Base-by-base conservation (phyloP, 208 protist species). In the Leishmania braziliensis region DNA sequence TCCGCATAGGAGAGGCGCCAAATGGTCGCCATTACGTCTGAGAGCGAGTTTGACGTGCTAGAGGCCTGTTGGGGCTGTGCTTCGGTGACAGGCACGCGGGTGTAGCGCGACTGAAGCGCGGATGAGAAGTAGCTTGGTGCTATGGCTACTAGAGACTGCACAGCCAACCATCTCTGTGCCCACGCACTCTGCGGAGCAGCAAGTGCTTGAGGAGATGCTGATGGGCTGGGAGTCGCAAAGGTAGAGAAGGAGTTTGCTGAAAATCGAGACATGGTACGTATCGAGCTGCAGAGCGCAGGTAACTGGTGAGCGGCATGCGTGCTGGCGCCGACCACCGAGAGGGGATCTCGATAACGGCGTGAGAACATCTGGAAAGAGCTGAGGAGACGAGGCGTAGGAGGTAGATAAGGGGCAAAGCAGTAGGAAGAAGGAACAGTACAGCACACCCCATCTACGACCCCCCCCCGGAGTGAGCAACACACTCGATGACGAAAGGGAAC, bases 41-140 rank as follows among this genome's bases (percentile, higher is more conserved):
- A 75, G 9, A 69, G 39, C 16, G 73, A 46, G 29, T 18, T 56
- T 29, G 73, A 26, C 36, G 70, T 16, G 18, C 56, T 36, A 4
- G 5, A 10, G 5, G 54, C 9, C 26, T 58, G 12, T 23, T 36
- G 33, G 3, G 26, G 29, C 3, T 26, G 48, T 33, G 9, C 20
- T 6, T 23, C 43, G 20, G 43, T 56, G 23, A 16, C 39, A 36
- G 66, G 43, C 0, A 39, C 2, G 33, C 46, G 68, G 2, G 80
- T 75, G 66, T 79, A 79, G 65, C 74, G 63, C 43, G 74, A 74
- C 75, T 79, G 80, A 29, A 84, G 33, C 4, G 51, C 68, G 66
- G 74, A 12, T 5, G 69, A 75, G 66, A 84, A 65, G 80, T 69
- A 72, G 46, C 58, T 79, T 10, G 75, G 80, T 23, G 68, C 3